These are phyloP conservation scores for Urostyla sp. DNA, from an alignment of 73 alveolate genomes.

Conservation along the genomic window DNA sequence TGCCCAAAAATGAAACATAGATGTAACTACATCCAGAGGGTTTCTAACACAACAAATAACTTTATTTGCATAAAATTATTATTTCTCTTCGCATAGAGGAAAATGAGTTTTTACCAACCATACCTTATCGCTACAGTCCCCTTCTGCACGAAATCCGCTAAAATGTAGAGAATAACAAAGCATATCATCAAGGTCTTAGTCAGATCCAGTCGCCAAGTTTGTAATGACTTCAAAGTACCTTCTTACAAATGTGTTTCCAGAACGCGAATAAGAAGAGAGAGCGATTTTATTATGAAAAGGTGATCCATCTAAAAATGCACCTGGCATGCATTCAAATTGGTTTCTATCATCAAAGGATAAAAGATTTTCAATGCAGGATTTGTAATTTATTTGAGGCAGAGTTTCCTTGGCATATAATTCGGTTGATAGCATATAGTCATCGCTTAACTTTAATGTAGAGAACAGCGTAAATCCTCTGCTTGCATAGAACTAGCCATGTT, in stretches of 20 bases:
- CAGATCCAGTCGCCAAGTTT: conserved; percentile 40
- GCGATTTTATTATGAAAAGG: too few species aligned
- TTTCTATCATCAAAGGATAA: too few species aligned
- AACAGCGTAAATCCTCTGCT: too few species aligned
- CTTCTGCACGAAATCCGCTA: conserved; percentile 51
- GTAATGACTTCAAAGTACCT: conserved; percentile 24
- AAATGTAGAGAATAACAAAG: not conserved
- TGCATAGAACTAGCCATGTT: too few species aligned
- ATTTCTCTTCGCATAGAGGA: conserved; percentile 39
- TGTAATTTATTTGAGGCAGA: too few species aligned
- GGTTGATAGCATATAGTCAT: too few species aligned
- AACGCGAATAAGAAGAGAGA: conserved; percentile 52
- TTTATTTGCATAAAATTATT: conserved; percentile 38
- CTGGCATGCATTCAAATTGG: too few species aligned
- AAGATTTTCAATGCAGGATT: too few species aligned
- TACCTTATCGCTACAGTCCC: conserved; percentile 51
- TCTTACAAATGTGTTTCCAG: conserved; percentile 57
- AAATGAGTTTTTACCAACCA: conserved; percentile 65
- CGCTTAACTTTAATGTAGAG: too few species aligned
- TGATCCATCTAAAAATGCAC: too few species aligned
- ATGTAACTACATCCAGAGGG: conserved; percentile 59
- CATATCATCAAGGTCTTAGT: not conserved
- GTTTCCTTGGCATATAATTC: too few species aligned
- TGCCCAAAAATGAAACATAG: conserved; percentile 22
- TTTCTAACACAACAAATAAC: conserved; percentile 47